A percentile compares a stretch with the other conserved stretches of the same genome.
phyloP scores from a whole-genome alignment of 2,329 filamentous ascomycete genomes.

The Zymoseptoria brevis region DNA sequence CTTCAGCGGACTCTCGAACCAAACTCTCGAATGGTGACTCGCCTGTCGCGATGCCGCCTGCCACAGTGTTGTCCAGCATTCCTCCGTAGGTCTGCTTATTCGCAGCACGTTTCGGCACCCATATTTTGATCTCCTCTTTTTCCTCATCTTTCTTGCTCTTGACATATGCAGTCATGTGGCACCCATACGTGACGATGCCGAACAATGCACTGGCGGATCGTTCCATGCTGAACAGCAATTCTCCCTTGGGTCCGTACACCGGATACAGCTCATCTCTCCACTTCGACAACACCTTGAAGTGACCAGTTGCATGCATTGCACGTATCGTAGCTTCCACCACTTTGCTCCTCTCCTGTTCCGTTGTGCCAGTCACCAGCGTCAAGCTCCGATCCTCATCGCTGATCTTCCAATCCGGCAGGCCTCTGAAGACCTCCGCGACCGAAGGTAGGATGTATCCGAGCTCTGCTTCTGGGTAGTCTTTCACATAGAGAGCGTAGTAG shows the following conservation, averaged over 20 bases:
- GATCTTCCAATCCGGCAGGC: constrained; percentile 55
- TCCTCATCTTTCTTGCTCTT: constrained; percentile 32
- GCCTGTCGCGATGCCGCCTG: constrained; percentile 72
- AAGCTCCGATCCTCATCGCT: constrained; percentile 55
- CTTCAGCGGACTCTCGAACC: constrained; percentile 79
- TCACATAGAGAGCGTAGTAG: constrained; percentile 59
- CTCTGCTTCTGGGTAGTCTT: constrained; percentile 52
- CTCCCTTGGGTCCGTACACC: constrained; percentile 55
- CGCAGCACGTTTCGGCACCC: constrained; percentile 70
- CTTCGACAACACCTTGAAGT: constrained; percentile 65
- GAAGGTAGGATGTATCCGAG: constrained; percentile 55
- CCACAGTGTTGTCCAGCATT: constrained; percentile 94
- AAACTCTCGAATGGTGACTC: constrained; percentile 75
- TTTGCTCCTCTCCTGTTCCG: constrained; percentile 55
- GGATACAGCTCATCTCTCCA: constrained; percentile 80
- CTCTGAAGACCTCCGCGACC: constrained; percentile 49
- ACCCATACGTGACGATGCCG: constrained; percentile 68
- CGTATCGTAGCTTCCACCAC: constrained; percentile 50
- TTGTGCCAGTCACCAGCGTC: constrained; percentile 48
- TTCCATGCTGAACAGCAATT: constrained; percentile 67
- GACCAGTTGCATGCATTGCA: constrained; percentile 61
- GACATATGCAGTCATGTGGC: constrained; percentile 66
- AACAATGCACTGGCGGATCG: constrained; percentile 66
- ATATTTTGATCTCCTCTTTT: constrained; percentile 59
- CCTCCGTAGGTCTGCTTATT: constrained; percentile 79